Conservation (phyloP, 139 green algal genomes). For the Zygnema circumcarinatum region DNA sequence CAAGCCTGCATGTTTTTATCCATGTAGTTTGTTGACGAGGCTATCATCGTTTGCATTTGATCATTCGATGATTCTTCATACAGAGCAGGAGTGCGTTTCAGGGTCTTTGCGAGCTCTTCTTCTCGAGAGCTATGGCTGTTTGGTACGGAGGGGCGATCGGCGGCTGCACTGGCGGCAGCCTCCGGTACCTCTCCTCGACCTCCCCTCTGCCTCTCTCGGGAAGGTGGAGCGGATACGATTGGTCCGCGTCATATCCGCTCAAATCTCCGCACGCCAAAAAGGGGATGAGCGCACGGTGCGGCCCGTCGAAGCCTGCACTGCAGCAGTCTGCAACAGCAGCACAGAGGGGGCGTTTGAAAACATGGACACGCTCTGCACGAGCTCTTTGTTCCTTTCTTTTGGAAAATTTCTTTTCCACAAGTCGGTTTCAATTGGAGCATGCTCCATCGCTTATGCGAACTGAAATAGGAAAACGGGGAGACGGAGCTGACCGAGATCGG, state of each 20-base stretch:
- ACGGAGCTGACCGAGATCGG: background rate
- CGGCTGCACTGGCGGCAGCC: constrained; percentile 81
- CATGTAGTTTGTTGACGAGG: too few species aligned
- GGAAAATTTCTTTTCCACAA: too few species aligned
- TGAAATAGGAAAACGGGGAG: background rate
- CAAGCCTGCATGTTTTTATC: too few species aligned
- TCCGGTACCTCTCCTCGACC: constrained; percentile 15
- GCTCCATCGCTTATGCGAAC: background rate
- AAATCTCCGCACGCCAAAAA: constrained; percentile 96
- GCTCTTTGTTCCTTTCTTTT: too few species aligned
- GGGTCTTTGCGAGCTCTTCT: background rate
- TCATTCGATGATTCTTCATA: too few species aligned
- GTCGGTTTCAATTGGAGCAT: too few species aligned
- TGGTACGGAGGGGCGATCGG: constrained; percentile 88
- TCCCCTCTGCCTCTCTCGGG: background rate
- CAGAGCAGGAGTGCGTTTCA: too few species aligned
- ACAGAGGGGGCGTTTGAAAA: constrained; percentile 1
- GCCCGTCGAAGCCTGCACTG: constrained; percentile 26
- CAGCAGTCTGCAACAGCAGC: constrained; percentile 15
- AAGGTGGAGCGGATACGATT: constrained; percentile 78
- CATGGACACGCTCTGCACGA: too few species aligned
- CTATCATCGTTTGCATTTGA: background rate
- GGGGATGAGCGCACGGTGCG: constrained; percentile 72
- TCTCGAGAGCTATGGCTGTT: constrained; percentile 68
- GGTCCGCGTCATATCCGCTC: constrained; percentile 87